Evolutionary conservation across 345 rosid species (phyloP).

Genomic region (Triadica sebifera): DNA sequence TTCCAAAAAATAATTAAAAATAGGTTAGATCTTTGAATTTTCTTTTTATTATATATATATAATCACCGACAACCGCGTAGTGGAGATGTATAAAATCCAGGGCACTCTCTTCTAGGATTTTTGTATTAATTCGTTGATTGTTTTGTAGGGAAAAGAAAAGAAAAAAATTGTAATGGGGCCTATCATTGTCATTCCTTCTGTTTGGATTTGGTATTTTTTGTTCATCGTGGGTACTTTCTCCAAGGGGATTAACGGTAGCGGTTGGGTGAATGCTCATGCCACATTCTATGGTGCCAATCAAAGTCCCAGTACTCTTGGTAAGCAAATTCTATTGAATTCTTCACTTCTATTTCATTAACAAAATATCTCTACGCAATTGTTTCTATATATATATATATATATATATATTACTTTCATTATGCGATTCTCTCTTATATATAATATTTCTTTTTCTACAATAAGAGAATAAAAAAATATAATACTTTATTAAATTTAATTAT

Average conservation of each 20-base stretch:
- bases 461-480: no score
- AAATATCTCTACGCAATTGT: no score
- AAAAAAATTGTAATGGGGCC: slow-evolving; percentile 13
- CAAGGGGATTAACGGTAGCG: slow-evolving; percentile 16
- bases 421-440: no score
- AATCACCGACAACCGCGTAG: slow-evolving; percentile 40
- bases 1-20: no score
- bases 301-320: slow-evolving; percentile 73
- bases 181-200: not conserved
- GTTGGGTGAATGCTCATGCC: slow-evolving; percentile 65
- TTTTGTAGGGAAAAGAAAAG: slow-evolving; percentile 6
- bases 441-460: no score
- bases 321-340: not conserved
- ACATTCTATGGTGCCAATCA: slow-evolving; percentile 76
- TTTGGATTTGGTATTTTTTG: slow-evolving; percentile 18
- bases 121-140: not conserved
- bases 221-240: not conserved
- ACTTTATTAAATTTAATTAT: no score
- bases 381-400: no score
- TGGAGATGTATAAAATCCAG: slow-evolving; percentile 6
- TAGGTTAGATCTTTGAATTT: no score
- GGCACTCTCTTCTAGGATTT: slow-evolving; percentile 1
- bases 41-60: no score
- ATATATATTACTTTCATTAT: no score
- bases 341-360: no score